These are phyloP conservation scores for Leccinum insigne DNA, from an alignment of 1,284 basidiomycete genomes.

Conservation along the genomic window DNA sequence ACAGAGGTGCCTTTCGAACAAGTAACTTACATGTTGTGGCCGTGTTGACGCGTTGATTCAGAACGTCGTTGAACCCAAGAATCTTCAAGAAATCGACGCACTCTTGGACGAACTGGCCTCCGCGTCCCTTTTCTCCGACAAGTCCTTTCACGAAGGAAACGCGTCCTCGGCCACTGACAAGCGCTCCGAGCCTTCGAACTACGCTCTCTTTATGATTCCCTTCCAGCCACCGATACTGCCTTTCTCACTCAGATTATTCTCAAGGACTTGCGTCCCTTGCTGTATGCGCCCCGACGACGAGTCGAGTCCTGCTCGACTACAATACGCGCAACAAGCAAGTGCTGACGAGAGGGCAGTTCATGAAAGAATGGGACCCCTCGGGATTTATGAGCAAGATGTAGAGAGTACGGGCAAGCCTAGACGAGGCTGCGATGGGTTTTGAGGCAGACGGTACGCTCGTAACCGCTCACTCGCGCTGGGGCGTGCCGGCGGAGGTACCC, in stretches of 20 bases:
- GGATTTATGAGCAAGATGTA: conserved; percentile 57
- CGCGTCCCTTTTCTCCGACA: conserved; percentile 58
- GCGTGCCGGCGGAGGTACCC: conserved; percentile 42
- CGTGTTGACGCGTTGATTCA: conserved; percentile 16
- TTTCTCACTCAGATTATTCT: conserved; percentile 83
- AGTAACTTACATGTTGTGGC: background rate
- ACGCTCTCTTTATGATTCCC: conserved; percentile 48
- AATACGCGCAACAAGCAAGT: conserved; percentile 55
- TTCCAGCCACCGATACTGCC: conserved; percentile 61
- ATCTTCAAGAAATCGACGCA: conserved; percentile 53
- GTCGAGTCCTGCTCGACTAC: conserved; percentile 49
- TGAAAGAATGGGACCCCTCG: conserved; percentile 70
- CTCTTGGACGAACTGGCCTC: conserved; percentile 67
- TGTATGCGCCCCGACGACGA: conserved; percentile 59
- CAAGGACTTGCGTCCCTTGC: conserved; percentile 67
- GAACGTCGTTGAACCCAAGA: conserved; percentile 36
- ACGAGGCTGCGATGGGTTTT: conserved; percentile 55
- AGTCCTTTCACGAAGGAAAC: conserved; percentile 30
- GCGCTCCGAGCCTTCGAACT: conserved; percentile 38
- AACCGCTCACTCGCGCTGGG: conserved; percentile 33
- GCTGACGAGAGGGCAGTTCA: conserved; percentile 62
- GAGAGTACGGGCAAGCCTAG: conserved; percentile 53
- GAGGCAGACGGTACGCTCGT: conserved; percentile 36
- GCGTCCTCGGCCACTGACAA: background rate
- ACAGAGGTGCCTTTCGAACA: conserved; percentile 17